Conservation (phyloP, 2,329 filamentous ascomycete genomes). For the Talaromyces rugulosus region DNA sequence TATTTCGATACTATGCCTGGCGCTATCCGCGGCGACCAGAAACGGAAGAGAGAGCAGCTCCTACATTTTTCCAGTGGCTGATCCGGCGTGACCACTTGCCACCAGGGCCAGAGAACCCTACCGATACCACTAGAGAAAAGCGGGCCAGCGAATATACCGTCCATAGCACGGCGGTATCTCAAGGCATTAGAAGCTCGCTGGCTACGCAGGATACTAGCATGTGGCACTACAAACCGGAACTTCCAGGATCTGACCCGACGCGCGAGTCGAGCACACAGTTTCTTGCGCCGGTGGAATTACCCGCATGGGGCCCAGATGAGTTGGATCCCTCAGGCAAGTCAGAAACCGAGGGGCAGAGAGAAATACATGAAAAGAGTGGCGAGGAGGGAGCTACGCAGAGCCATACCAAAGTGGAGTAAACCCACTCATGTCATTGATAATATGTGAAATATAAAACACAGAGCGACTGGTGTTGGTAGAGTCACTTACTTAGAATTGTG, state of each 20-base stretch:
- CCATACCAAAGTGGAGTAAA: neutral
- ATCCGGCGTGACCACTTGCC: neutral
- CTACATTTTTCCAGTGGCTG: neutral
- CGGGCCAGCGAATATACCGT: neutral
- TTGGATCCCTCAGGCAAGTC: neutral
- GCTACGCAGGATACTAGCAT: neutral
- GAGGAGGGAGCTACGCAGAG: neutral
- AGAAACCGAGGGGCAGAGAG: neutral
- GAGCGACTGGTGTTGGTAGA: no score
- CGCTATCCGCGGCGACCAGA: neutral
- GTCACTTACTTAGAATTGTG: no score
- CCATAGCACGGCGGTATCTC: neutral
- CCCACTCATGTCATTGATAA: no score
- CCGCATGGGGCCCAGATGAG: neutral
- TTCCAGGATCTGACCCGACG: neutral
- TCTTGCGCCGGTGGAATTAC: neutral
- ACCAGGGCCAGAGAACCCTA: neutral
- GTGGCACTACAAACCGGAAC: neutral
- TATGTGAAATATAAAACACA: no score
- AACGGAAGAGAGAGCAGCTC: neutral
- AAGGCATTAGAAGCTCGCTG: neutral
- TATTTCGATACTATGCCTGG: neutral
- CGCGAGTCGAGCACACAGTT: neutral
- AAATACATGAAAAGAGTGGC: no score
- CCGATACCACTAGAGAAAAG: neutral